Base-by-base conservation (phyloP, 1,284 basidiomycete genomes). In the Microbotryum silenes-acaulis region DNA sequence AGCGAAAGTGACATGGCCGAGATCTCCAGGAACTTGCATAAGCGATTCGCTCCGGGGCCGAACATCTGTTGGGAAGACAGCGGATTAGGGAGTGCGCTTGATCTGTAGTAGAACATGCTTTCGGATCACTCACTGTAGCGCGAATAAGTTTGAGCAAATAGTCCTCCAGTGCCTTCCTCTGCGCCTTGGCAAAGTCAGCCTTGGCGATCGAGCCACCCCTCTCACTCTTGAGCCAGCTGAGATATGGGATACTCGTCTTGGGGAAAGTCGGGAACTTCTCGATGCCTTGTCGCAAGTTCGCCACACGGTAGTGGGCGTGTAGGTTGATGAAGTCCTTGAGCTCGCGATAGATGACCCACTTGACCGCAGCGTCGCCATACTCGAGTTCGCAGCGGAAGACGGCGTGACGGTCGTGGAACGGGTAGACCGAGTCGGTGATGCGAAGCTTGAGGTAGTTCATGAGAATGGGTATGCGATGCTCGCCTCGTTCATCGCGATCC, bases 21-120 rank as follows among this genome's bases (percentile, higher is more conserved):
- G 53, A 98, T 82, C 75, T 99, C 96, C 59, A 99, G 83, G 77
- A 98, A 99, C n/a, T 86, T 86, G 63, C 89, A 87, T 0, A 98
- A 77, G 27, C 93, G 85, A 72, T 97, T 98, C 1, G 91, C 85
- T 51, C 92, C 86, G 1, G 94, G 90, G 70, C 92, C 89, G 78
- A 97, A 97, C 89, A 97, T 96, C 89, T 96, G 68, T 56, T 16
- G 33, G 44, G 42, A 9, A 62, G 53, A 23, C 9, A 23, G 7
- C 14, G 21, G 10, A 37, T 31, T 27, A 58, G 45, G 14, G 21
- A 21, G 12, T 29, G 27, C 16, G 25, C 8, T 14, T 44, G 14
- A 16, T 42, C 37, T 42, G 31, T 37, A 31, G 29, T 18, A 60
- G 16, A 58, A 59, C 45, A n/a, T 31, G 46, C 3, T 27, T 54